Conservation (phyloP, 2,329 filamentous ascomycete species). For the Arachnomyces sp. region DNA sequence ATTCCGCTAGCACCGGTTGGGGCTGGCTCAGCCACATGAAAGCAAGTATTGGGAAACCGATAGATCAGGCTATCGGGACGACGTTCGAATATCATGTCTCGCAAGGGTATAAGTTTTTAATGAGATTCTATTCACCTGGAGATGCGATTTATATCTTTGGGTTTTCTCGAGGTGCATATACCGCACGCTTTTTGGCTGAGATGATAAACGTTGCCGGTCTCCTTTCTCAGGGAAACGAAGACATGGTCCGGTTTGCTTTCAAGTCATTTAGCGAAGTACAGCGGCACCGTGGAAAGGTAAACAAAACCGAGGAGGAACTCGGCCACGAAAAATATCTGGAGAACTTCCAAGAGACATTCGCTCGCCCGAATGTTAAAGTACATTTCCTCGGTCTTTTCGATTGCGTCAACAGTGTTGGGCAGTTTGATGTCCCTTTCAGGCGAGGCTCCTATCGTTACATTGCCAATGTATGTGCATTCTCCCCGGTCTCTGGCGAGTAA, state of each 20-base stretch:
- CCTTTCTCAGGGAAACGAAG: slow-evolving; percentile 45
- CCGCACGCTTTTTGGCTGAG: slow-evolving; percentile 45
- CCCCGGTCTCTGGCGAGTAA: too few species aligned
- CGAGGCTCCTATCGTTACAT: slow-evolving; percentile 29
- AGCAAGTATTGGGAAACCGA: slow-evolving; percentile 6
- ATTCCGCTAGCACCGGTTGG: slow-evolving; percentile 6
- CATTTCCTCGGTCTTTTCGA: slow-evolving; percentile 51
- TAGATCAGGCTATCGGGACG: slow-evolving; percentile 9
- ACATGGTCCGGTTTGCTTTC: slow-evolving; percentile 46
- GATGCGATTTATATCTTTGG: slow-evolving; percentile 49
- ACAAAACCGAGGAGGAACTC: slow-evolving; percentile 12
- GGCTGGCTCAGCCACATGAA: slow-evolving; percentile 9
- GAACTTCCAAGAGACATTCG: slow-evolving; percentile 44
- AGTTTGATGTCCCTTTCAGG: slow-evolving; percentile 28
- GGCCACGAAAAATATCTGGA: slow-evolving; percentile 23
- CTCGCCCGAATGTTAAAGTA: slow-evolving; percentile 37
- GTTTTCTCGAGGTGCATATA: slow-evolving; percentile 47
- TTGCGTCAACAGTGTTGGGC: slow-evolving; percentile 43
- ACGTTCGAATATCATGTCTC: slow-evolving; percentile 46
- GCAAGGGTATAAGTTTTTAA: slow-evolving; percentile 46
- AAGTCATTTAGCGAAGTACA: slow-evolving; percentile 23
- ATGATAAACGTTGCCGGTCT: slow-evolving; percentile 45
- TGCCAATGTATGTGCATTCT: slow-evolving; percentile 27
- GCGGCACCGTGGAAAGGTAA: slow-evolving; percentile 22
- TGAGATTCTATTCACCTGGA: slow-evolving; percentile 45